Evolutionary conservation across 129 eudicot species (phyloP).

Genomic region (Escallonia rubra): DNA sequence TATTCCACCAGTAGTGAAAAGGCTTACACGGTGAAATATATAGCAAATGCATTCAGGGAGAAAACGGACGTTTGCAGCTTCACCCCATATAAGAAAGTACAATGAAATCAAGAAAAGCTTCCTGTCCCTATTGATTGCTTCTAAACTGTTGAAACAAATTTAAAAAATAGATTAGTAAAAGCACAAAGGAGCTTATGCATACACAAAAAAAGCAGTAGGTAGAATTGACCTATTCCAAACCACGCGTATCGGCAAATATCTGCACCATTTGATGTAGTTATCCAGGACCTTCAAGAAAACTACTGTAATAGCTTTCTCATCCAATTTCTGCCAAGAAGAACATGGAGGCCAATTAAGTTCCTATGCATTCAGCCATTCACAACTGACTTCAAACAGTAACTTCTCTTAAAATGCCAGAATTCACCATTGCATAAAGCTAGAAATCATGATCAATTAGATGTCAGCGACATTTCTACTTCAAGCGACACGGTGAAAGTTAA

Average conservation of each 20-base stretch:
- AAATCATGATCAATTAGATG: neutral
- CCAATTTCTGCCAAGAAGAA: conserved; percentile 59
- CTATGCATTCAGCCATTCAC: conserved; percentile 4
- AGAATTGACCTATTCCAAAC: conserved; percentile 77
- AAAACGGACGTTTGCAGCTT: conserved; percentile 98
- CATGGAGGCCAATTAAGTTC: conserved; percentile 8
- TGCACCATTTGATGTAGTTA: conserved; percentile 97
- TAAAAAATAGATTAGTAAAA: conserved; percentile 8
- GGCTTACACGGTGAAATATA: conserved; percentile 85
- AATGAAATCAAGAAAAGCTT: conserved; percentile 81
- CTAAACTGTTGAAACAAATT: conserved; percentile 48
- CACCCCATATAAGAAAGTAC: conserved; percentile 94
- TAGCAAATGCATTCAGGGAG: conserved; percentile 99
- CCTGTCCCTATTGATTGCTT: conserved; percentile 89
- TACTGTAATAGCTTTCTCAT: conserved; percentile 73
- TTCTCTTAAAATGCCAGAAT: too few relatives aligned
- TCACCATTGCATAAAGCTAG: neutral
- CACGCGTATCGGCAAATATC: conserved; percentile 69
- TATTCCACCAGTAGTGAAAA: neutral
- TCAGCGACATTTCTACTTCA: too few relatives aligned
- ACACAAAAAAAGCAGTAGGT: conserved; percentile 14
- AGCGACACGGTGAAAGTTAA: too few relatives aligned
- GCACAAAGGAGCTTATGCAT: conserved; percentile 1
- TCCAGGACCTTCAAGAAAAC: conserved; percentile 93
- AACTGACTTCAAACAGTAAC: neutral